Evolutionary conservation across 768 basidiomycete genomes (phyloP), one percentile per base, ranked within the genome.

Genomic region (Imleria badia): DNA sequence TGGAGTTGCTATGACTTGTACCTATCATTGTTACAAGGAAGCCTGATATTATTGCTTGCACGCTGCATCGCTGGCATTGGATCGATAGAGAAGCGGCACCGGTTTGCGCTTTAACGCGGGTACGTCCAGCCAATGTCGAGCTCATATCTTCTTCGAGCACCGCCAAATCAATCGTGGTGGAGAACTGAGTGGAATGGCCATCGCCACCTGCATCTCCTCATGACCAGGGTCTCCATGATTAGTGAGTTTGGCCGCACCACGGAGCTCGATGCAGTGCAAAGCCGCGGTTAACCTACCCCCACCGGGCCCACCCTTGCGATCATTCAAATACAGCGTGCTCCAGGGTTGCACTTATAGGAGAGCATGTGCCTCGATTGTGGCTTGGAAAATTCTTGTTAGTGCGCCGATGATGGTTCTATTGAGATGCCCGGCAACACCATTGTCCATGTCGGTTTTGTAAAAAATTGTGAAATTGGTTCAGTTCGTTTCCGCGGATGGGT

Each of bases 41-140:
- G 53, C 29, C 29, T 22, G 36, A 36, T 11, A 52, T 51, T 36
- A 65, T 39, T 55, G 39, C 34, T 29, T 51, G 51, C 56, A 59
- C 41, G 42, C 30, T 55, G 52, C 30, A 46, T 55, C 48, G 50
- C 49, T 41, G 54, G 30, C 31, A 19, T 61, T 55, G 53, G 53
- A 57, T 56, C 41, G 42, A 54, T 30, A 41, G 20, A 66, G 66
- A 66, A 66, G 58, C 17, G 17, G 55, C 62, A 65, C 60, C 34
- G 61, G 58, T 65, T 45, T 48, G 50, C 52, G 62, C 48, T 45
- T 30, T n/a, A 48, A 51, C 42, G 15, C 23, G 45, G 23, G 45
- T 17, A 47, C 34, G 13, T 42, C 33, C 17, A 48, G 26, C 31
- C 14, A 36, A 41, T 30, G 30, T 42, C 26, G 36, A 3, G 29